Conservation (phyloP, 1,284 basidiomycete species). For the Coniferiporia weirii region DNA sequence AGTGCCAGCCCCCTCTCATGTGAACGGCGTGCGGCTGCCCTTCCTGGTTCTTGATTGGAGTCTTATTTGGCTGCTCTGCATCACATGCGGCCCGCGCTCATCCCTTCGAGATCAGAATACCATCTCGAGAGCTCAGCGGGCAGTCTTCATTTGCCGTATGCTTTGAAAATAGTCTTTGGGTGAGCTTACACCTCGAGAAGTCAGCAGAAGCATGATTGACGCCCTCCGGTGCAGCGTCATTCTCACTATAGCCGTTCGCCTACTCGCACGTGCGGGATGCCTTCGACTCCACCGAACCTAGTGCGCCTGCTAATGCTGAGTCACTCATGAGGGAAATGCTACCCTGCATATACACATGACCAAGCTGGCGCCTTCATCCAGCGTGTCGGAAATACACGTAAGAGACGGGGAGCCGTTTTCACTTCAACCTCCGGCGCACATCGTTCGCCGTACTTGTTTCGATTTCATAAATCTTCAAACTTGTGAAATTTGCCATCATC, state of each 20-base stretch:
- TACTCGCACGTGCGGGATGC: no score
- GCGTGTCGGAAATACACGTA: no score
- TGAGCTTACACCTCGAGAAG: slow-evolving; percentile 13
- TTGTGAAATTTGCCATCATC: not conserved
- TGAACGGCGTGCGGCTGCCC: slow-evolving; percentile 4
- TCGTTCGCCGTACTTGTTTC: not conserved
- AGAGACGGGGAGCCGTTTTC: no score
- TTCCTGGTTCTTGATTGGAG: slow-evolving; percentile 8
- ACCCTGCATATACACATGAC: no score
- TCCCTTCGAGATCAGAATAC: slow-evolving; percentile 13
- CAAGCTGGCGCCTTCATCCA: no score
- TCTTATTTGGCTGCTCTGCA: not conserved
- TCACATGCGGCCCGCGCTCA: slow-evolving; percentile 15
- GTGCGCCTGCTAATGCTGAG: no score
- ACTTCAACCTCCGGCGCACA: no score
- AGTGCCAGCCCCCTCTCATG: slow-evolving; percentile 11
- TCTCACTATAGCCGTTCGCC: not conserved
- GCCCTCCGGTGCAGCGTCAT: not conserved
- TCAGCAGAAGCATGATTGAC: slow-evolving; percentile 4
- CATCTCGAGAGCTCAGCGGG: not conserved
- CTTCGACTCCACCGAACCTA: no score
- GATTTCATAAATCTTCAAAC: not conserved
- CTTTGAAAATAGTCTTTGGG: slow-evolving; percentile 9
- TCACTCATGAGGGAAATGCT: no score
- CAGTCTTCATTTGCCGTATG: not conserved